Base-by-base conservation (phyloP, 2,329 filamentous ascomycete genomes). In the Alternaria rosae region DNA sequence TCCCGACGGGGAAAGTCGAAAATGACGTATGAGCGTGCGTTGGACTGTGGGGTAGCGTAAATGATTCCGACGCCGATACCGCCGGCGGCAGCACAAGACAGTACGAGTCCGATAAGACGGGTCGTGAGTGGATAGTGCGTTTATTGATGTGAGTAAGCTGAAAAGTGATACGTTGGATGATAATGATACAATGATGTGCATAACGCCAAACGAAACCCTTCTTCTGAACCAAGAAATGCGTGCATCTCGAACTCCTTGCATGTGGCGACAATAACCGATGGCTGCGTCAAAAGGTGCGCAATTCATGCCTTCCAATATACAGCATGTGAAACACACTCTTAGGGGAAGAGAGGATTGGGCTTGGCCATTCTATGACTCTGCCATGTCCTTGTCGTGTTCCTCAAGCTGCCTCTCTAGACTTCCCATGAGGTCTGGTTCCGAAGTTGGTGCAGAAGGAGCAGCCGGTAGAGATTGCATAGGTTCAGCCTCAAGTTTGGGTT, bases 331-430 rank as follows among this genome's bases (percentile, higher is more conserved):
- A 23, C 47, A 38, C 11, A 20, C 47, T 51, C 30, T 32, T 13
- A 45, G 20, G 45, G 26, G 25, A 3, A 45, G n/a, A n/a, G 15
- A 57, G 50, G 26, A 51, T 57, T 21, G 21, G 20, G 10, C 25
- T 52, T 44, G 13, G 41, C 25, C 54, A 25, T 21, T 45, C 60
- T 58, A 71, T 17, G 62, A 64, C 52, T 52, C 65, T 58, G 61
- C 53, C 55, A 66, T 66, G 4, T 67, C 64, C 30, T 72, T 63
- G 54, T 69, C 71, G 41, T 76, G 74, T 54, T 76, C 73, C 23
- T 79, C 77, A 47, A 83, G 65, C 57, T 83, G 82, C 23, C 78
- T 79, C 65, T 85, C 83, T 23, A 85, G 67, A 57, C 80, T 84
- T 35, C 81, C 82, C 26, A 85, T 70, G 30, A 85, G 68, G 72